Base-by-base conservation (phyloP, 2,329 filamentous ascomycete genomes). In the Neonectria hederae region DNA sequence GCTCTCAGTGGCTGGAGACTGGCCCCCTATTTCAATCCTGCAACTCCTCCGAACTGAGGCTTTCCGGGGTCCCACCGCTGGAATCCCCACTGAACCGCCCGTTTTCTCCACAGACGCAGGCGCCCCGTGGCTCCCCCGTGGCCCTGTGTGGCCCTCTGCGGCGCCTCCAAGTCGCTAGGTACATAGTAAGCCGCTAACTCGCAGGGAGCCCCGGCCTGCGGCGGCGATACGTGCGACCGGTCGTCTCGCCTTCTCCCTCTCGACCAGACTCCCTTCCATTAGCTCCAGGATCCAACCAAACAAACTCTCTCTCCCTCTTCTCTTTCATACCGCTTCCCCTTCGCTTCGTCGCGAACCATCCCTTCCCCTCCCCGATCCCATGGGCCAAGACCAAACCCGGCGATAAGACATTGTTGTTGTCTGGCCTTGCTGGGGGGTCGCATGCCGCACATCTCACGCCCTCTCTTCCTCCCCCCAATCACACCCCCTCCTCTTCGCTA, bases 401-500 rank as follows among this genome's bases (percentile, higher is more conserved):
- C 64, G 62, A 66, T 69, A 68, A 69, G 65, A 69, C 63, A 65
- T 62, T 48, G 40, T 48, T 62, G 57, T 11, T 42, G 57, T 54
- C 49, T 22, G n/a, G 42, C 17, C 56, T 43, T 35, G 48, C 45
- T 52, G 52, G 51, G 59, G 48, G 58, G 55, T 43, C 22, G 30
- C 56, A 40, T 42, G 38, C 46, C 30, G 53, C 54, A 62, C 62
- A 43, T 53, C 30, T 48, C 54, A 63, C 62, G 28, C 62, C 45
- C 62, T 59, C 8, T 46, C 46, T 54, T 51, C 38, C 58, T 42
- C 43, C 26, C 48, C 14, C 14, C 30, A n/a, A 17, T 38, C 45
- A 42, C 45, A 51, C 26, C 42, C 43, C 26, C 42, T 46, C 30
- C 52, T n/a, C 19, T 17, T 28, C 43, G 46, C 43, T 26, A 42